Conservation (phyloP, 495 filamentous ascomycete genomes). For the Xylaria telfairii region DNA sequence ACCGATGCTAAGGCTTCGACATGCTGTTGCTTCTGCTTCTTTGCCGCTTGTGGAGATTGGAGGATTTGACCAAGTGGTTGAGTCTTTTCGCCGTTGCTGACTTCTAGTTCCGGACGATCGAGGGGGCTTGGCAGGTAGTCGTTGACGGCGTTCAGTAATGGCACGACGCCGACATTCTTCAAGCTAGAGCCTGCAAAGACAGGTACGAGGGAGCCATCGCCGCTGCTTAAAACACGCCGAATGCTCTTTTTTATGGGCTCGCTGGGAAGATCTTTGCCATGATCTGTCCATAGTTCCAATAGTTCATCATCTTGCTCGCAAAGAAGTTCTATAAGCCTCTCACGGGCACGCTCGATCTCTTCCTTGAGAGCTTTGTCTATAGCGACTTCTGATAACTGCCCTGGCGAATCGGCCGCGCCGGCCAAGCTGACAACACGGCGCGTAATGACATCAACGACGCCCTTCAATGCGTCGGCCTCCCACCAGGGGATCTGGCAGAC, state of each 20-base stretch:
- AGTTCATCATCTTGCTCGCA: conserved; percentile 87
- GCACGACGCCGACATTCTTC: conserved; percentile 92
- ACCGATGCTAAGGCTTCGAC: conserved; percentile 82
- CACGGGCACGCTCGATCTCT: conserved; percentile 79
- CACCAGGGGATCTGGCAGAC: conserved; percentile 97
- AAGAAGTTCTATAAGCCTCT: conserved; percentile 78
- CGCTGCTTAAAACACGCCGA: conserved; percentile 70
- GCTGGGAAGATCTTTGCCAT: conserved; percentile 71
- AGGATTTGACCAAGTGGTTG: conserved; percentile 59
- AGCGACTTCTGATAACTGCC: conserved; percentile 24
- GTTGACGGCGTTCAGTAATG: conserved; percentile 84
- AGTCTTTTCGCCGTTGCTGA: conserved; percentile 67
- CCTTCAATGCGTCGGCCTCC: conserved; percentile 75
- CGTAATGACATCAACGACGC: conserved; percentile 81
- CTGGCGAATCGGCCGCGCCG: conserved; percentile 33
- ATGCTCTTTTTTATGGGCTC: conserved; percentile 73
- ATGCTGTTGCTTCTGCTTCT: conserved; percentile 51
- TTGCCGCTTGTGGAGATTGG: conserved; percentile 50
- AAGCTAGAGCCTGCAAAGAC: conserved; percentile 93
- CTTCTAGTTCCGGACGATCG: conserved; percentile 78
- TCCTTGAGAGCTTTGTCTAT: conserved; percentile 53
- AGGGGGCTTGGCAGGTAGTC: conserved; percentile 84
- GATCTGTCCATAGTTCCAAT: conserved; percentile 81
- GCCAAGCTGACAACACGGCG: conserved; percentile 46
- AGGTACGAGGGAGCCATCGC: conserved; percentile 72